Evolutionary conservation across 2,329 filamentous ascomycete species (phyloP).

Genomic region (Chaetomium sp.): DNA sequence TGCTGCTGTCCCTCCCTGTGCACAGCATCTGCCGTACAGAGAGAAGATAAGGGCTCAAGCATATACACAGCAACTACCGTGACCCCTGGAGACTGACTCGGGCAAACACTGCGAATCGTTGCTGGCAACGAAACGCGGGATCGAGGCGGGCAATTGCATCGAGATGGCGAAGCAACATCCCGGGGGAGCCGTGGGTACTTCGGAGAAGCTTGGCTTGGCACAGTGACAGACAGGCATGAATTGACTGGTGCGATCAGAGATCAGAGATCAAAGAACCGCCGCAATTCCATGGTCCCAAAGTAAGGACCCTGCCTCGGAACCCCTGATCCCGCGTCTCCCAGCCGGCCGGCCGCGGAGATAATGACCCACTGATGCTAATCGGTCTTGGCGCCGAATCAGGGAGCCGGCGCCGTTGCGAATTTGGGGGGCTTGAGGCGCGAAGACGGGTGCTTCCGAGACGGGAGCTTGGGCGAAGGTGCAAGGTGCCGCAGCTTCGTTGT

Average conservation of each 20-base stretch:
- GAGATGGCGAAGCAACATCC: background rate
- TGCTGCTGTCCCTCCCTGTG: background rate
- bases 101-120: background rate
- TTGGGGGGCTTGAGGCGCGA: background rate
- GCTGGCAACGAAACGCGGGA: too few relatives aligned
- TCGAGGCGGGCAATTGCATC: background rate
- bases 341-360: slow-evolving; percentile 35
- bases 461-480: background rate
- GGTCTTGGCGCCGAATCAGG: slow-evolving; percentile 19
- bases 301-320: slow-evolving; percentile 18
- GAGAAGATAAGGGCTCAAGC: background rate
- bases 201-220: background rate
- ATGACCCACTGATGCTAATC: slow-evolving; percentile 22
- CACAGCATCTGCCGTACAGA: background rate
- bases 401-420: slow-evolving; percentile 16
- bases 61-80: background rate
- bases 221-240: background rate
- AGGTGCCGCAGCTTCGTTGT: background rate
- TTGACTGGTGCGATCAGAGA: background rate
- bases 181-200: background rate
- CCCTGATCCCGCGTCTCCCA: slow-evolving; percentile 25
- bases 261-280: background rate
- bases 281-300: background rate
- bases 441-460: slow-evolving; percentile 25
- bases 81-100: background rate